Evolutionary conservation across 1,284 basidiomycete species (phyloP).

Genomic region (Cronartium quercuum): DNA sequence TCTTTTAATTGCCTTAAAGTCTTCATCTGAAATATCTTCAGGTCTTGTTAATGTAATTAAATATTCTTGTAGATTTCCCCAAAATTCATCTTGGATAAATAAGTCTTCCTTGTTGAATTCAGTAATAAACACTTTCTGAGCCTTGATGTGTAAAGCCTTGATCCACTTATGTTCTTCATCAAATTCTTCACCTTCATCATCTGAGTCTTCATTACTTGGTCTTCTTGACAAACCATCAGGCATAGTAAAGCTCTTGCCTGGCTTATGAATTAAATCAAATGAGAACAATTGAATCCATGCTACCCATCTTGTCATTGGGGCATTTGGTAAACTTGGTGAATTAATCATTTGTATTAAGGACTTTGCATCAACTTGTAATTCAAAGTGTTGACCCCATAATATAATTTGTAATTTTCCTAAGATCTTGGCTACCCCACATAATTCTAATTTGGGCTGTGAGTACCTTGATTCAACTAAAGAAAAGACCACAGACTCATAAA

Average conservation of each 20-base stretch:
- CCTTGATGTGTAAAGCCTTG: neutral
- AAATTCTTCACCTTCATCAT: neutral
- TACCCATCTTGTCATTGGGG: constrained; percentile 18
- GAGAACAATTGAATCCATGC: constrained; percentile 22
- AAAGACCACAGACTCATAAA: neutral
- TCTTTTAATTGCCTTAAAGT: neutral
- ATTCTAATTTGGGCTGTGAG: neutral
- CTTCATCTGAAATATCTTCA: neutral
- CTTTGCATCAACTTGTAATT: neutral
- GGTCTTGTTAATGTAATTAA: neutral
- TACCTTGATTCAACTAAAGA: neutral
- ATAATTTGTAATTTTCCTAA: neutral
- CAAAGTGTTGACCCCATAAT: constrained; percentile 1
- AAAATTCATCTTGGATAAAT: no score
- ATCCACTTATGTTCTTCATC: neutral
- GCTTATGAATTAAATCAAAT: constrained; percentile 15
- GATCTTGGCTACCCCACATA: neutral
- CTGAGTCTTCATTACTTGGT: neutral
- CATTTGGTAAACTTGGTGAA: neutral
- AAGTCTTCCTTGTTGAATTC: no score
- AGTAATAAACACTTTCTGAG: no score
- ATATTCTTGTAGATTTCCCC: neutral
- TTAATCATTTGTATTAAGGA: constrained; percentile 1
- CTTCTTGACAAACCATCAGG: constrained; percentile 6
- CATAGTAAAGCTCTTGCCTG: constrained; percentile 18